phyloP scores from a whole-genome alignment of 768 basidiomycete genomes.

The Hirschioporus abietinus region DNA sequence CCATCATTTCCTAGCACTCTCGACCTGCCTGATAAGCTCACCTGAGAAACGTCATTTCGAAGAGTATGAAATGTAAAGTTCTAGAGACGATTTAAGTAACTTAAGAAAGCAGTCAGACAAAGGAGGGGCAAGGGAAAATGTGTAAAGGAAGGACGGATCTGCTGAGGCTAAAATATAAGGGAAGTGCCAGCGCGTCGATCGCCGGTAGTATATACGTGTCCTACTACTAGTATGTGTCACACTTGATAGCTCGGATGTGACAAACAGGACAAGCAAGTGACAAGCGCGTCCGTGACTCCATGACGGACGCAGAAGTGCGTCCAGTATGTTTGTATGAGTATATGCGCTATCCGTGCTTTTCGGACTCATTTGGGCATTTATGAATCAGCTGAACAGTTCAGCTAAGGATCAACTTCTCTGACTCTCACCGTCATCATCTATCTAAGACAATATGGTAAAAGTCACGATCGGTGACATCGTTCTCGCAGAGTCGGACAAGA shows the following conservation, averaged over 20 bases:
- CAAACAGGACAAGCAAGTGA: neutral
- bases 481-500: conserved; percentile 54
- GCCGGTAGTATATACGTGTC: neutral
- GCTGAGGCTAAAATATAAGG: neutral
- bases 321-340: too few species aligned
- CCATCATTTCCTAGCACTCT: neutral
- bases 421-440: neutral
- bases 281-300: too few species aligned
- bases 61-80: neutral
- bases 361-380: neutral
- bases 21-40: neutral
- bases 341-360: too few species aligned
- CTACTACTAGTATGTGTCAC: too few species aligned
- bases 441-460: conserved; percentile 31
- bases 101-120: neutral
- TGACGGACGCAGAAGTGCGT: too few species aligned
- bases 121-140: neutral
- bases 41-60: neutral
- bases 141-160: neutral
- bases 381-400: neutral
- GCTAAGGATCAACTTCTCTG: neutral
- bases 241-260: too few species aligned
- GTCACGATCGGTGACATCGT: conserved; percentile 43
- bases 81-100: neutral
- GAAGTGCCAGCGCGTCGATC: neutral